These are phyloP conservation scores for Fistulinella prunicolor DNA, from an alignment of 768 basidiomycete species.

Conservation along the genomic window DNA sequence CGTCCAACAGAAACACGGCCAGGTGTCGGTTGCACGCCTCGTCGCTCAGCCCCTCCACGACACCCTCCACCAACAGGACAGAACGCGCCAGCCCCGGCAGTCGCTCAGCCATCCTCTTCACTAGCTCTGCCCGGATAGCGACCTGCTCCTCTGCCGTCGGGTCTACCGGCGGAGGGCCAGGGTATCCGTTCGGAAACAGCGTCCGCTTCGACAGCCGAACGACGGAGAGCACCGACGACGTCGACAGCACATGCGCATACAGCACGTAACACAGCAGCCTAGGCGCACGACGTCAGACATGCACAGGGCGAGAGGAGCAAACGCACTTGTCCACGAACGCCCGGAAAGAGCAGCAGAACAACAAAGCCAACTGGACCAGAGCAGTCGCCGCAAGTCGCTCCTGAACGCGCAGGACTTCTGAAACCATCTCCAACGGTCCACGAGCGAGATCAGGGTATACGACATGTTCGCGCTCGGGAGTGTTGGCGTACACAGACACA, in stretches of 20 bases:
- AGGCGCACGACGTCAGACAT: constrained; percentile 10
- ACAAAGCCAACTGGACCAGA: constrained; percentile 43
- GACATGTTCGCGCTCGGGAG: constrained; percentile 5
- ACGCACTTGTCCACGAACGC: constrained; percentile 60
- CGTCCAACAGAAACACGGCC: constrained; percentile 68
- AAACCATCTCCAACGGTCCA: constrained; percentile 44
- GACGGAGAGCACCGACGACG: constrained; percentile 49
- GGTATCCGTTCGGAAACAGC: constrained; percentile 89
- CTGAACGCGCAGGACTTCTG: constrained; percentile 47
- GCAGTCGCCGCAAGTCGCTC: constrained; percentile 48
- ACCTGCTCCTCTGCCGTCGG: constrained; percentile 77
- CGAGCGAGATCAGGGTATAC: constrained; percentile 38
- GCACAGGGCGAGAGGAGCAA: not conserved
- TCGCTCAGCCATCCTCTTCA: constrained; percentile 37
- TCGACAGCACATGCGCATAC: constrained; percentile 49
- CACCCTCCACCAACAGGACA: constrained; percentile 47
- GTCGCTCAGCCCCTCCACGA: constrained; percentile 60
- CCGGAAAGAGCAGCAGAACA: constrained; percentile 46
- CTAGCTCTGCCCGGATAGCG: constrained; percentile 44
- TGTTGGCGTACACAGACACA: constrained; percentile 13
- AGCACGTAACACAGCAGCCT: constrained; percentile 74
- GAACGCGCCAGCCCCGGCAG: too few species aligned
- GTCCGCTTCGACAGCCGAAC: constrained; percentile 60
- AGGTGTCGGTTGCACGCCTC: constrained; percentile 78
- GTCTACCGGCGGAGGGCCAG: constrained; percentile 66